Base-by-base conservation (phyloP, 768 basidiomycete species). In the Inosperma sp. region DNA sequence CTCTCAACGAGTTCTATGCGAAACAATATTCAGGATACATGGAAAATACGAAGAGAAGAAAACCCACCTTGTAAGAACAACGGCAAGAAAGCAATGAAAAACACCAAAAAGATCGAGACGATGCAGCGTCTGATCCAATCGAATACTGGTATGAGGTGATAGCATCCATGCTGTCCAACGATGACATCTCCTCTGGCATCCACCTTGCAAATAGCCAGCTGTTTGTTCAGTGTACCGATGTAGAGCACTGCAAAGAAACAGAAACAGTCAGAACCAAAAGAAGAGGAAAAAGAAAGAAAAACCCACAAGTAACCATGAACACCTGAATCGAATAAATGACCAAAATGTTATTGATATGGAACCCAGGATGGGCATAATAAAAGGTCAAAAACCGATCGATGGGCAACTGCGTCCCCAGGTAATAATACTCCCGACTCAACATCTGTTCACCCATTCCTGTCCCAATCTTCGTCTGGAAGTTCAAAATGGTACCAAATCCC, bases 371-470 rank as follows among this genome's bases (percentile, higher is more conserved):
- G 48, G 89, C 95, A 62, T 98, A 99, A 74, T 99, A 99, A 79
- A 98, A 99, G 17, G 95, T 98, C 61, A 99, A 76, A 84, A 99
- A 99, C 21, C 96, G 88, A 66, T 99, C 96, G 62, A 99, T 83
- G 27, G 96, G 96, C 49, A 99, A 77, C 67, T 99, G 96, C 7
- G 96, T 99, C 45, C 96, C 96, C 40, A 99, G 78, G 67, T 98
- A 99, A 69, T 98, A 99, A 68, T 99, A 99, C 71, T 99, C 96
- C 59, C 96, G 84, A 71, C 93, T 97, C 60, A 99, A 85, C 93
- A 98, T 95, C 65, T 99, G 96, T 69, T 99, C 96, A 61, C 96
- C 96, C 96, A 99, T 99, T 71, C 96, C 96, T 25, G 91, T 96
- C 23, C 95, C 95, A 62, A 99, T 96, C 81, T 99, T 99, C 43